These are phyloP conservation scores for Colletotrichum spaethianum DNA, from an alignment of 2,329 filamentous ascomycete species.

Conservation along the genomic window DNA sequence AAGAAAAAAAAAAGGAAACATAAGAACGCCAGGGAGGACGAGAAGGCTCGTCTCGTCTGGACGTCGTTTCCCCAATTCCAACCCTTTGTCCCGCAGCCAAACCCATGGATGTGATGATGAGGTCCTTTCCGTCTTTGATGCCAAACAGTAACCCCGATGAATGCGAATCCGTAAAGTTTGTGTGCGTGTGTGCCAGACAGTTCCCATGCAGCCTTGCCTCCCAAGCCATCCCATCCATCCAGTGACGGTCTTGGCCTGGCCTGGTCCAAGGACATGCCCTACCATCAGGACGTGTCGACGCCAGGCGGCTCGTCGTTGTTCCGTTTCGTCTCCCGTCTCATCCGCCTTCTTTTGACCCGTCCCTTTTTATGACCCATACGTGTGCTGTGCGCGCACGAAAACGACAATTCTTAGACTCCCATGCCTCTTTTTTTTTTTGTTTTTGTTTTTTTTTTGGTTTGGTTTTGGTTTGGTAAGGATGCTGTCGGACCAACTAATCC, in stretches of 20 bases:
- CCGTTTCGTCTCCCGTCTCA: background rate
- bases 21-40: slow-evolving; percentile 5
- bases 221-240: slow-evolving; percentile 9
- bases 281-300: background rate
- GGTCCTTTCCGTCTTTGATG: slow-evolving; percentile 36
- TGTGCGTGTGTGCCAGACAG: slow-evolving; percentile 14
- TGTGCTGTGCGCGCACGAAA: slow-evolving; percentile 18
- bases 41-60: slow-evolving; percentile 12
- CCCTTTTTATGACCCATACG: slow-evolving; percentile 26
- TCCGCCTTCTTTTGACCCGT: slow-evolving; percentile 11
- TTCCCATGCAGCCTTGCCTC: slow-evolving; percentile 32
- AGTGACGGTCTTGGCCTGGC: slow-evolving; percentile 2
- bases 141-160: slow-evolving; percentile 34
- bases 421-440: slow-evolving; percentile 6
- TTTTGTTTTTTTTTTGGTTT: background rate
- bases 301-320: slow-evolving; percentile 1
- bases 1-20: slow-evolving; percentile 6
- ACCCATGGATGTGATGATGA: slow-evolving; percentile 26
- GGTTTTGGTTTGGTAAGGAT: background rate
- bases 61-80: slow-evolving; percentile 8
- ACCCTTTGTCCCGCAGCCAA: slow-evolving; percentile 3
- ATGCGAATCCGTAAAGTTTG: slow-evolving; percentile 37
- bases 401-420: slow-evolving; percentile 6
- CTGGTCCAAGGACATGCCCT: background rate
- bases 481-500: slow-evolving; percentile 24